Evolutionary conservation across 2,329 filamentous ascomycete genomes (phyloP).

Genomic region (Epichloe scottii): DNA sequence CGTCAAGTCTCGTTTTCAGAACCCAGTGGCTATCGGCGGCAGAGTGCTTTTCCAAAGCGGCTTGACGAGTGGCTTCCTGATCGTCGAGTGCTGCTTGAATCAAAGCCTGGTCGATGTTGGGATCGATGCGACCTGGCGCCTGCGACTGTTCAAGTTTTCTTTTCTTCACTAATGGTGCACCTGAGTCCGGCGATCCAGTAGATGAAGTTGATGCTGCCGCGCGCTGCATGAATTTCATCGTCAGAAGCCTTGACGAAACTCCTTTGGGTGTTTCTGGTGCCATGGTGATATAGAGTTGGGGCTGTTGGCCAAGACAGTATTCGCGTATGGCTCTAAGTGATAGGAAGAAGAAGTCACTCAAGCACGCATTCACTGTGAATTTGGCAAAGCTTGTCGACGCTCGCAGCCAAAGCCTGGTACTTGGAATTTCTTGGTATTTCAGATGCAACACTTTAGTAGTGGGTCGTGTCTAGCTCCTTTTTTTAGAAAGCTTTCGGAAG

Average conservation of each 20-base stretch:
- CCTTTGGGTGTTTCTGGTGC: conserved; percentile 44
- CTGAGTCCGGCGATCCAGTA: conserved; percentile 31
- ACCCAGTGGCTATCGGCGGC: conserved; percentile 67
- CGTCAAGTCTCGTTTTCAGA: conserved; percentile 35
- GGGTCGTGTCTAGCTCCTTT: background rate
- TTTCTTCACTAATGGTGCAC: conserved; percentile 48
- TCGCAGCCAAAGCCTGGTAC: background rate
- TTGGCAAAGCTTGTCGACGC: background rate
- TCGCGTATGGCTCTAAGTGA: background rate
- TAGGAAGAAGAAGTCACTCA: background rate
- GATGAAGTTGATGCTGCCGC: conserved; percentile 50
- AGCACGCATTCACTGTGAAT: background rate
- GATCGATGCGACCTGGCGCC: conserved; percentile 24
- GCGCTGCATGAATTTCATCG: conserved; percentile 97
- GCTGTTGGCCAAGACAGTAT: too few relatives aligned
- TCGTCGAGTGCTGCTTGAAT: conserved; percentile 52
- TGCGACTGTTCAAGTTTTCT: conserved; percentile 35
- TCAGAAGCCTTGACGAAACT: conserved; percentile 79
- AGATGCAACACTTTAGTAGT: background rate
- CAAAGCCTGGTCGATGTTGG: conserved; percentile 41
- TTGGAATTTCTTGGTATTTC: background rate
- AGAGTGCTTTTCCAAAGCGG: conserved; percentile 48
- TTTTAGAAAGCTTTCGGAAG: conserved; percentile 1
- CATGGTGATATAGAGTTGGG: conserved; percentile 17
- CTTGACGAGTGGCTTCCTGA: conserved; percentile 53